phyloP scores from a whole-genome alignment of 2,329 filamentous ascomycete genomes.

The Aspergillus vadensis region DNA sequence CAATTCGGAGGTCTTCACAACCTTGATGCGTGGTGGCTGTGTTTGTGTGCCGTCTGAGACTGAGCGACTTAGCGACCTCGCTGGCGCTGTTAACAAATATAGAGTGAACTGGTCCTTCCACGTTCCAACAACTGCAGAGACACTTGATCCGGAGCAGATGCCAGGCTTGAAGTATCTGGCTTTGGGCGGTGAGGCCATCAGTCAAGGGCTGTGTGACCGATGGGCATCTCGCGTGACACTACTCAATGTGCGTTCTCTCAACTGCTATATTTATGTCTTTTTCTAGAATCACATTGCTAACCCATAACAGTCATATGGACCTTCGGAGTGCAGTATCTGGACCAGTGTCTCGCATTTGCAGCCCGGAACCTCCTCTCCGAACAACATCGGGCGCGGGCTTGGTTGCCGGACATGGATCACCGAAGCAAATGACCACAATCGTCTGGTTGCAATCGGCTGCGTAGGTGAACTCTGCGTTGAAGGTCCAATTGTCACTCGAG shows the following conservation, averaged over 20 bases:
- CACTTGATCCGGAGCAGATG: neutral
- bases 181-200: neutral
- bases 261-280: neutral
- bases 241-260: neutral
- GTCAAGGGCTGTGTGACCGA: neutral
- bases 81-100: conserved; percentile 40
- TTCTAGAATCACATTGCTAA: neutral
- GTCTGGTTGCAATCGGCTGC: conserved; percentile 21
- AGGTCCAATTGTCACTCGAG: conserved; percentile 26
- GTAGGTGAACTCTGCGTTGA: conserved; percentile 36
- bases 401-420: conserved; percentile 10
- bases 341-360: neutral
- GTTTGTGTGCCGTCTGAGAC: conserved; percentile 49
- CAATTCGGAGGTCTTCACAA: conserved; percentile 39
- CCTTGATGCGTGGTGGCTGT: conserved; percentile 44
- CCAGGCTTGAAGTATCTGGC: conserved; percentile 4
- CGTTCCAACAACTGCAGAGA: conserved; percentile 26
- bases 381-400: conserved; percentile 12
- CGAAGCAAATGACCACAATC: conserved; percentile 11
- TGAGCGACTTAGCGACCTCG: conserved; percentile 46
- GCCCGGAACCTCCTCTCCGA: conserved; percentile 47
- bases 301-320: neutral
- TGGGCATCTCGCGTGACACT: neutral
- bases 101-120: conserved; percentile 56
- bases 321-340: neutral